Evolutionary conservation across 495 filamentous ascomycete species (phyloP).

Genomic region (Diplogelasinospora grovesii): DNA sequence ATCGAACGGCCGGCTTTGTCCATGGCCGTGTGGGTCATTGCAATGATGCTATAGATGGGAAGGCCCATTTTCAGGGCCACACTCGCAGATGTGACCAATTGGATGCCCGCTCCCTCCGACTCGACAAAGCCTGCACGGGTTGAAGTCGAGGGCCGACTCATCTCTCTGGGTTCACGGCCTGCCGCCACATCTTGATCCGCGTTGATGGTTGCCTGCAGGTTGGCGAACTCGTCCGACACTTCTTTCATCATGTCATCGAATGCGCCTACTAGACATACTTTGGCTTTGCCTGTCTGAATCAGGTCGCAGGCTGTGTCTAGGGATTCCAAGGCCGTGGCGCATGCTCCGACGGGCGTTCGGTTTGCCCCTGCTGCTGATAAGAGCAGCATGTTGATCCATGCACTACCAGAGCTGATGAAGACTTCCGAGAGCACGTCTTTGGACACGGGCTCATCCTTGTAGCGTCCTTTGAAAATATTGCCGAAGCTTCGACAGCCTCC

Average conservation of each 20-base stretch:
- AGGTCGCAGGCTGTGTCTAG: constrained; percentile 90
- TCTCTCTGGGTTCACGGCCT: constrained; percentile 80
- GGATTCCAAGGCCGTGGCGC: constrained; percentile 87
- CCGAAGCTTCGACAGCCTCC: constrained; percentile 78
- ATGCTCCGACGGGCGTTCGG: constrained; percentile 90
- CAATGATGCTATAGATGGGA: constrained; percentile 85
- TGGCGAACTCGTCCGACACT: constrained; percentile 91
- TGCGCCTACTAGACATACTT: constrained; percentile 87
- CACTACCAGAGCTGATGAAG: constrained; percentile 97
- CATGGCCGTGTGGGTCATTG: constrained; percentile 79
- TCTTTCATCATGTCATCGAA: constrained; percentile 96
- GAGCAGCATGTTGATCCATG: constrained; percentile 95
- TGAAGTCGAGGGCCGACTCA: constrained; percentile 88
- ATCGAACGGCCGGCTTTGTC: constrained; percentile 94
- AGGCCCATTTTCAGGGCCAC: constrained; percentile 93
- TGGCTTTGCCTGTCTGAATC: constrained; percentile 85
- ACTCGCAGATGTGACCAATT: constrained; percentile 86
- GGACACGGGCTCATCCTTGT: constrained; percentile 82
- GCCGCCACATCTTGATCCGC: constrained; percentile 83
- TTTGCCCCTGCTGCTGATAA: constrained; percentile 89
- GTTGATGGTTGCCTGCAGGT: constrained; percentile 95
- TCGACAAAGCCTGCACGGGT: constrained; percentile 95
- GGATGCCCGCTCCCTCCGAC: constrained; percentile 89
- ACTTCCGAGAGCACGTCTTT: constrained; percentile 94
- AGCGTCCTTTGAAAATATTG: constrained; percentile 93